Evolutionary conservation across 768 basidiomycete genomes (phyloP), one percentile per base, ranked within the genome.

Genomic region (Multifurca ochricompacta): DNA sequence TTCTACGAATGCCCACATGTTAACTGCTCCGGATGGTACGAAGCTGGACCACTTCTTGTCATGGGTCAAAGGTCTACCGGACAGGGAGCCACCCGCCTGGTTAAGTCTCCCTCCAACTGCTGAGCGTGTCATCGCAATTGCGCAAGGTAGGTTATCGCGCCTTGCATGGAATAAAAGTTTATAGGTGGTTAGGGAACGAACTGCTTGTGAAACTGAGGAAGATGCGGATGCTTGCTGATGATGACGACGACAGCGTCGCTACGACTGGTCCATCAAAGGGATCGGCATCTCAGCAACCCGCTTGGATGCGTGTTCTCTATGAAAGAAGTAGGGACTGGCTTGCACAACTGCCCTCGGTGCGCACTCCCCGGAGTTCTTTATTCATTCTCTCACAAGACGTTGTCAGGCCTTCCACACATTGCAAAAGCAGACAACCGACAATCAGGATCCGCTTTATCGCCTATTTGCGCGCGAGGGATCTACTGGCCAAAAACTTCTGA

Each of bases 41-140:
- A 90, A 91, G 70, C 73, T 97, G 53, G 85, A 90, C 42, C 87
- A 92, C 62, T 99, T 94, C 80, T 61, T 94, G 53, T 74, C 78
- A 13, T 99, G 95, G 96, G 89, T 91, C 7, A 81, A 86, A 64
- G 77, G 77, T 21, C 70, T 99, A 27, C 95, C 96, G 0, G 94
- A 96, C 63, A 82, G 88, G 31, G 92, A 96, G 66, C 93, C 93
- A 2, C 93, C 93, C 1, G 82, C 89, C 31, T 97, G 94, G 94
- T 76, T 98, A 43, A 89, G 90, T 65, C 77, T 99, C 16, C 94
- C 95, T 13, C 86, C 88, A 0, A 87, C 89, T 19, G 93, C 94
- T 35, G 95, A 97, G 65, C 81, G 85, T 31, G 83, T 96, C 39
- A 94, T 98, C 61, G 93, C 94, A 10, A 69, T 89, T 41, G 86